phyloP scores from a whole-genome alignment of 2,329 filamentous ascomycete genomes.

The Fusarium palustre region DNA sequence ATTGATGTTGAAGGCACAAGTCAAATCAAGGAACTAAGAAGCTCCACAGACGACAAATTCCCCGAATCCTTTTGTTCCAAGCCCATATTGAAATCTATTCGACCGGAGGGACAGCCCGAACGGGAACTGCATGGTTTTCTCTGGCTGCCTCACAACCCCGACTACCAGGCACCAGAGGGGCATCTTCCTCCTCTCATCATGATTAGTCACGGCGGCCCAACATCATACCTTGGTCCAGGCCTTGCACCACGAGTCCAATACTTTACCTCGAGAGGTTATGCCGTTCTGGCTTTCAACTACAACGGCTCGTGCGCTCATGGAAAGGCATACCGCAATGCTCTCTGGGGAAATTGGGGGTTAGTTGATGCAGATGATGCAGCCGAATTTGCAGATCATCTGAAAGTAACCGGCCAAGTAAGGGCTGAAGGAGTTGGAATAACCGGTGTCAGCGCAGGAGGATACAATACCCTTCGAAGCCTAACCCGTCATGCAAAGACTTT shows the following conservation, averaged over 20 bases:
- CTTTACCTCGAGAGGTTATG: slow-evolving; percentile 66
- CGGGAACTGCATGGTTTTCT: slow-evolving; percentile 59
- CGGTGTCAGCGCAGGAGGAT: slow-evolving; percentile 65
- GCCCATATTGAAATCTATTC: slow-evolving; percentile 51
- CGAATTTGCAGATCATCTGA: slow-evolving; percentile 59
- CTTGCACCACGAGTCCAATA: slow-evolving; percentile 62
- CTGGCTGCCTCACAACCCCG: slow-evolving; percentile 61
- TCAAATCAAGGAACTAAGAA: slow-evolving; percentile 48
- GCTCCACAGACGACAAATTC: slow-evolving; percentile 51
- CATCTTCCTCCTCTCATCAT: slow-evolving; percentile 63
- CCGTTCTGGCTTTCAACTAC: slow-evolving; percentile 64
- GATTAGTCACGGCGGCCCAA: slow-evolving; percentile 65
- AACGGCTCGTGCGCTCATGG: slow-evolving; percentile 65
- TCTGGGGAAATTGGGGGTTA: slow-evolving; percentile 64
- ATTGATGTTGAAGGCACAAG: slow-evolving; percentile 47
- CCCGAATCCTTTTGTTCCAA: slow-evolving; percentile 51
- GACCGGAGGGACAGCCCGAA: slow-evolving; percentile 44
- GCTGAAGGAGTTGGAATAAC: slow-evolving; percentile 59
- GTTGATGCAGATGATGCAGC: slow-evolving; percentile 64
- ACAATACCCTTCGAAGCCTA: slow-evolving; percentile 63
- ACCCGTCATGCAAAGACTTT: slow-evolving; percentile 60
- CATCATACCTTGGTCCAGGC: slow-evolving; percentile 56
- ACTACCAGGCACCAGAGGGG: slow-evolving; percentile 53
- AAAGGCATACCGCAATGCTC: slow-evolving; percentile 60
- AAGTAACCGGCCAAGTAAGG: slow-evolving; percentile 52